Evolutionary conservation across 2,329 filamentous ascomycete species (phyloP), one percentile per base, ranked within the genome.

Genomic region (Ilyonectria robusta): DNA sequence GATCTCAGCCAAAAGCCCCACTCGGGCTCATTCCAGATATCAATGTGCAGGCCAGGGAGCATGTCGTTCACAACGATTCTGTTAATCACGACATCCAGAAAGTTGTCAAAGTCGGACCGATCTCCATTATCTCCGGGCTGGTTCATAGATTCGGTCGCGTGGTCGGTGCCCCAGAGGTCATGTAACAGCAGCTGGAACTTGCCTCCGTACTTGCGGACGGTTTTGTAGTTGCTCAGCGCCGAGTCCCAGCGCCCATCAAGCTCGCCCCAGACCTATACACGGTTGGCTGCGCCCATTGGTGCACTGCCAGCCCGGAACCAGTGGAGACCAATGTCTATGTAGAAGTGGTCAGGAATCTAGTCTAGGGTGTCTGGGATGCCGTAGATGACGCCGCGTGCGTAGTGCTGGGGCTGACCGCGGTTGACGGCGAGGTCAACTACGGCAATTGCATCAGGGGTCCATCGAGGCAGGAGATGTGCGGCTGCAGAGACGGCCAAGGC

Each of bases 281-380:
- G 53, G 29, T 56, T 56, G 3, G 53, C 37, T 4, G 21, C 53
- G 21, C 23, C 53, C 40, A 42, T 42, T 42, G 8, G 15, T 2
- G 40, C n/a, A 4, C 55, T 42, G 8, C 40, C 55, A 23, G 40
- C 55, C 1, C 55, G 23, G 26, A 46, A 46, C 40, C 40, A 58
- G 7, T 58, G 26, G 37, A 58, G 11, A 6, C 55, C 55, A 21
- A 58, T 47, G 10, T 58, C 55, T 11, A n/a, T 58, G 26, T 58
- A 58, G n/a, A 58, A 58, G 26, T 58, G 55, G 26, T 58, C 55
- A 8, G 40, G 55, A 17, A 58, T 58, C 13, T 58, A 42, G n/a
- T 58, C 15, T 19, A 42, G 40, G 3, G 40, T 33, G 55, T 58
- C 55, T 19, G 40, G 55, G 11, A 58, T 58, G 11, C 55, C 55